Evolutionary conservation across 179 eudicot species (phyloP), one percentile per base, ranked within the genome.

Genomic region (Sideroxylon spinosum): DNA sequence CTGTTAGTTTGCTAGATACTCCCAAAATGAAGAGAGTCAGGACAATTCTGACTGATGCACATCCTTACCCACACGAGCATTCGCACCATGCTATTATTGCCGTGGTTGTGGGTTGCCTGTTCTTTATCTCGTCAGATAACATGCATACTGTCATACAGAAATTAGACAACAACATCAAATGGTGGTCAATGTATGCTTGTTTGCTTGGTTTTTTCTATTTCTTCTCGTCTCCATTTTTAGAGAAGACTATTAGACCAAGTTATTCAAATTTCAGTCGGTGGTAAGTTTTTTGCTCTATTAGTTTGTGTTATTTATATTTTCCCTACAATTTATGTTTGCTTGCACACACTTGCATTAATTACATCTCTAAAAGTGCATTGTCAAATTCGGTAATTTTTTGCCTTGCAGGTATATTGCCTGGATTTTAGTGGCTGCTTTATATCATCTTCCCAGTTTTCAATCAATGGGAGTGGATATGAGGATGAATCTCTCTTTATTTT

Each of bases 391-490:
- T 1, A 49, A 61, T 16, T 63, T 48, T 20, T 71, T 78, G 69
- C 76, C 77, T 8, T 85, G 65, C 84, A 96, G 99, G 98, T 96
- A 96, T 81, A 91, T 92, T 76, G 94, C 79, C 84, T 96, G 99
- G 99, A 91, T 96, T 85, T 89, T 88, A 81, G 86, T 96, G 81
- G 99, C 99, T 67, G 91, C 99, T 68, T 81, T 96, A 62, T 96
- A 96, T 84, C 99, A 96, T 85, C 95, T 96, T 75, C 99, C 99
- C 29, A 96, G 98, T 91, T 92, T 96, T 86, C 94, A 90, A 77
- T 96, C 99, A 67, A 94, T 94, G 99, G 99, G 99, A 85, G 92
- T 96, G 80, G 99, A 96, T 86, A 78, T 96, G 88, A 94, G 95
- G 88, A 94, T 96, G 99, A 96, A 92, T 81, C 98, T 96, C 16